phyloP scores from a whole-genome alignment of 2,329 filamentous ascomycete species.

The Cladosporium sp. region DNA sequence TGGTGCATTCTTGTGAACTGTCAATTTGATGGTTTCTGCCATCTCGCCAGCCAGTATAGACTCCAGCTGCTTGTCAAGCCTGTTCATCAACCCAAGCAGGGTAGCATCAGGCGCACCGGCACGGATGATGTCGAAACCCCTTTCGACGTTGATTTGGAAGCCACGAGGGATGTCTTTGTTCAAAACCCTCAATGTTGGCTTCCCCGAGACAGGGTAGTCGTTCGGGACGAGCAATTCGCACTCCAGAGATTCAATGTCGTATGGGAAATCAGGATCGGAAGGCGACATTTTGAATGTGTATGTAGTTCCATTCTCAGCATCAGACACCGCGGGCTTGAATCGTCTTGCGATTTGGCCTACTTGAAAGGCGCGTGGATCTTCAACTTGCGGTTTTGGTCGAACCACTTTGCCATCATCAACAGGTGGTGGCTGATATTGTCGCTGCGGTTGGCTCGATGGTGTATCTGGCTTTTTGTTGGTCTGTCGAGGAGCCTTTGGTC shows the following conservation, averaged over 20 bases:
- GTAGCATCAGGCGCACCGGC: slow-evolving; percentile 52
- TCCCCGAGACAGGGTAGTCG: slow-evolving; percentile 54
- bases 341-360: slow-evolving; percentile 67
- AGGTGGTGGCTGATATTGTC: slow-evolving; percentile 29
- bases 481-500: slow-evolving; percentile 1
- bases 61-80: slow-evolving; percentile 70
- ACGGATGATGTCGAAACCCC: slow-evolving; percentile 65
- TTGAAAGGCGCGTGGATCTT: slow-evolving; percentile 71
- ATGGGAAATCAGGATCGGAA: slow-evolving; percentile 81
- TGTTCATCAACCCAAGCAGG: slow-evolving; percentile 63
- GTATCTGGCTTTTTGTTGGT: slow-evolving; percentile 15
- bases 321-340: slow-evolving; percentile 51
- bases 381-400: slow-evolving; percentile 56
- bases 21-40: slow-evolving; percentile 67
- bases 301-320: slow-evolving; percentile 49
- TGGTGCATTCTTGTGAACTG: slow-evolving; percentile 45
- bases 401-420: slow-evolving; percentile 50
- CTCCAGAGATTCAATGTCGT: slow-evolving; percentile 65
- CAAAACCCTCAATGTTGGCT: slow-evolving; percentile 58
- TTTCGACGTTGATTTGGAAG: slow-evolving; percentile 72
- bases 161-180: slow-evolving; percentile 69
- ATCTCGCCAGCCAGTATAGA: slow-evolving; percentile 64
- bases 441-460: slow-evolving; percentile 14
- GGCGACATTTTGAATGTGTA: slow-evolving; percentile 64
- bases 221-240: slow-evolving; percentile 64